A percentile compares a stretch with the other conserved stretches of the same genome.
These are phyloP conservation scores for Epichloe hybrida DNA, from an alignment of 2,329 filamentous ascomycete species.

Conservation along the genomic window DNA sequence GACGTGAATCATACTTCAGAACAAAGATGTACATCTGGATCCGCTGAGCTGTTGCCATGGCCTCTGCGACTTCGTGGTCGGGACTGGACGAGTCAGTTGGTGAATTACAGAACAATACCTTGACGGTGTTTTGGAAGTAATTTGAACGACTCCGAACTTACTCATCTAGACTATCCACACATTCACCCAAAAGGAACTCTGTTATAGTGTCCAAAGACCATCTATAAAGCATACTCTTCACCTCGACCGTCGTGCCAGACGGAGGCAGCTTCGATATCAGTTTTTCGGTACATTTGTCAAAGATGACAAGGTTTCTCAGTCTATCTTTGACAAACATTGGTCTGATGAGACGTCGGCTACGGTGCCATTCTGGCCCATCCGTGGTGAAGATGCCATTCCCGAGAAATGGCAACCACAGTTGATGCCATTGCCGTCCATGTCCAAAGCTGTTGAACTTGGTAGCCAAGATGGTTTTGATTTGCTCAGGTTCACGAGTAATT, in stretches of 20 bases:
- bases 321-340: slow-evolving; percentile 38
- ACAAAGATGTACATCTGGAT: slow-evolving; percentile 50
- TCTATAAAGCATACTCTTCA: slow-evolving; percentile 50
- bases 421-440: slow-evolving; percentile 28
- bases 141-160: slow-evolving; percentile 9
- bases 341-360: slow-evolving; percentile 37
- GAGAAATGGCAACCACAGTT: slow-evolving; percentile 31
- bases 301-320: slow-evolving; percentile 37
- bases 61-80: slow-evolving; percentile 48
- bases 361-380: slow-evolving; percentile 39
- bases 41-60: slow-evolving; percentile 57
- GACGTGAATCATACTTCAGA: slow-evolving; percentile 19
- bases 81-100: slow-evolving; percentile 21
- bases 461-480: slow-evolving; percentile 42
- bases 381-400: slow-evolving; percentile 43
- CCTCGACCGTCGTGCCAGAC: slow-evolving; percentile 40
- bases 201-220: slow-evolving; percentile 55
- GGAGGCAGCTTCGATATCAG: slow-evolving; percentile 45
- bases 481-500: slow-evolving; percentile 38
- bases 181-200: slow-evolving; percentile 53
- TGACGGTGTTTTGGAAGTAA: slow-evolving; percentile 19
- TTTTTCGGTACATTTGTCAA: slow-evolving; percentile 44
- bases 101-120: slow-evolving; percentile 24
- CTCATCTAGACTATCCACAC: slow-evolving; percentile 32
- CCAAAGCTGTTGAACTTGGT: slow-evolving; percentile 42